Percentiles rank a stretch among this genome's conserved stretches.
Conservation (phyloP, 2,329 filamentous ascomycete genomes). For the Talaromyces marneffei region DNA sequence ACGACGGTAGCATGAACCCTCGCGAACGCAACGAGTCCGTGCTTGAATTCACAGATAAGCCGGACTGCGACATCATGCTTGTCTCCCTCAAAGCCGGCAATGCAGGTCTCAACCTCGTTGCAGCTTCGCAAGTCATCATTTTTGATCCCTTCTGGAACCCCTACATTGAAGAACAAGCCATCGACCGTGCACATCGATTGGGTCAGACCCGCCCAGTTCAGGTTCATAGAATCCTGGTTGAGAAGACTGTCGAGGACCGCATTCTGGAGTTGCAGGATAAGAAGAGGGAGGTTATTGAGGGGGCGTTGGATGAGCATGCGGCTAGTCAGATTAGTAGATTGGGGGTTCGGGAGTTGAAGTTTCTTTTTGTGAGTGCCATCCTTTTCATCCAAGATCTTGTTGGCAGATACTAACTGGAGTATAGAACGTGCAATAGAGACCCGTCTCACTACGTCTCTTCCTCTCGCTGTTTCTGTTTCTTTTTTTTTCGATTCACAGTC, state of each 20-base stretch:
- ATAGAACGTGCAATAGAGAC: slow-evolving; percentile 3
- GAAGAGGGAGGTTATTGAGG: slow-evolving; percentile 71
- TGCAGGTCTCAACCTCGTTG: slow-evolving; percentile 77
- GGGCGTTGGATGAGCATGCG: slow-evolving; percentile 71
- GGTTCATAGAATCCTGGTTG: slow-evolving; percentile 72
- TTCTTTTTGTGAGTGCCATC: slow-evolving; percentile 56
- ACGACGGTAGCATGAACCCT: slow-evolving; percentile 70
- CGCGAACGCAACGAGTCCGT: slow-evolving; percentile 62
- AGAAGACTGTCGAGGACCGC: slow-evolving; percentile 78
- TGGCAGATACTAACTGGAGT: background rate
- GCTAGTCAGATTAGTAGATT: slow-evolving; percentile 62
- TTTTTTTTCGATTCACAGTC: background rate
- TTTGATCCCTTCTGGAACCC: slow-evolving; percentile 95
- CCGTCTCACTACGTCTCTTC: background rate
- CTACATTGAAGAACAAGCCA: slow-evolving; percentile 84
- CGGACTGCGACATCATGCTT: slow-evolving; percentile 62
- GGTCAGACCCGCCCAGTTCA: slow-evolving; percentile 69
- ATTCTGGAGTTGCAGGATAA: slow-evolving; percentile 72
- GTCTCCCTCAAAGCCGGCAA: slow-evolving; percentile 77
- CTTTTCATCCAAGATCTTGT: no score
- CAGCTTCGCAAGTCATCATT: slow-evolving; percentile 79
- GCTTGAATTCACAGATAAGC: slow-evolving; percentile 59
- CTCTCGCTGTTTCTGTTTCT: no score
- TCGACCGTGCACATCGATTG: slow-evolving; percentile 83
- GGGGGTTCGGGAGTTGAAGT: slow-evolving; percentile 60